Percentiles rank a stretch among this genome's conserved stretches.
Conservation (phyloP, 192 early-diverging fungal species). For the Martensiomyces pterosporus region DNA sequence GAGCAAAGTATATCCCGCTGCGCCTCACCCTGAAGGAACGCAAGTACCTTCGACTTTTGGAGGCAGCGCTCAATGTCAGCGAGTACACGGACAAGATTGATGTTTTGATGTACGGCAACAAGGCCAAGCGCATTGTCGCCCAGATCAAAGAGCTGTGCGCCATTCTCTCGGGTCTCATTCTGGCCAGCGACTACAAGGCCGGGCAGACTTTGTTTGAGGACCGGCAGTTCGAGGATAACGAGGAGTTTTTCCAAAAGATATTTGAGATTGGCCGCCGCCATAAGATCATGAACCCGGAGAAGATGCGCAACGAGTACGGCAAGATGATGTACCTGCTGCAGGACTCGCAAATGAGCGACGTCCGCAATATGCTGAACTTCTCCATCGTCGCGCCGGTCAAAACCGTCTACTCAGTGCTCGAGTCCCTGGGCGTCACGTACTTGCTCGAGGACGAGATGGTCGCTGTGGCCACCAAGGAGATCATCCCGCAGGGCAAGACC, state of each 20-base stretch:
- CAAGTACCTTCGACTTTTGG: conserved; percentile 88
- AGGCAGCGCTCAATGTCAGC: conserved; percentile 89
- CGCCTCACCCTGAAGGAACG: conserved; percentile 86
- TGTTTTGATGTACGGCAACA: conserved; percentile 73
- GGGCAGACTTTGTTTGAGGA: conserved; percentile 76
- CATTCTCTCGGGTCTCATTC: conserved; percentile 85
- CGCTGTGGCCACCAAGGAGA: conserved; percentile 59
- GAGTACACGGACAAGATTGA: conserved; percentile 87
- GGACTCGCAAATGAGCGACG: conserved; percentile 68
- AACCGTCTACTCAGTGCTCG: conserved; percentile 79
- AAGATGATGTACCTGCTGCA: conserved; percentile 93
- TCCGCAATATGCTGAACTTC: conserved; percentile 77
- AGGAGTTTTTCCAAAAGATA: conserved; percentile 72
- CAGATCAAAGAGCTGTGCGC: conserved; percentile 97
- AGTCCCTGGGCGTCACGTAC: conserved; percentile 58
- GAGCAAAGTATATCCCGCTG: conserved; percentile 92
- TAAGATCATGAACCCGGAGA: conserved; percentile 94
- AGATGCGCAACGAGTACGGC: conserved; percentile 94
- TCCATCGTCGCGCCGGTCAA: conserved; percentile 79
- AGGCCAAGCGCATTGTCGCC: conserved; percentile 81
- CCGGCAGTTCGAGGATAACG: conserved; percentile 65
- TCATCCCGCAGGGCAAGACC: conserved; percentile 61
- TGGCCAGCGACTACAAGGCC: conserved; percentile 77
- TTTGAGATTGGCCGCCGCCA: conserved; percentile 70
- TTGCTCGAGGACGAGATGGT: conserved; percentile 82